These are phyloP conservation scores for Cladophialophora psammophila DNA, from an alignment of 2,329 filamentous ascomycete species.

Conservation along the genomic window DNA sequence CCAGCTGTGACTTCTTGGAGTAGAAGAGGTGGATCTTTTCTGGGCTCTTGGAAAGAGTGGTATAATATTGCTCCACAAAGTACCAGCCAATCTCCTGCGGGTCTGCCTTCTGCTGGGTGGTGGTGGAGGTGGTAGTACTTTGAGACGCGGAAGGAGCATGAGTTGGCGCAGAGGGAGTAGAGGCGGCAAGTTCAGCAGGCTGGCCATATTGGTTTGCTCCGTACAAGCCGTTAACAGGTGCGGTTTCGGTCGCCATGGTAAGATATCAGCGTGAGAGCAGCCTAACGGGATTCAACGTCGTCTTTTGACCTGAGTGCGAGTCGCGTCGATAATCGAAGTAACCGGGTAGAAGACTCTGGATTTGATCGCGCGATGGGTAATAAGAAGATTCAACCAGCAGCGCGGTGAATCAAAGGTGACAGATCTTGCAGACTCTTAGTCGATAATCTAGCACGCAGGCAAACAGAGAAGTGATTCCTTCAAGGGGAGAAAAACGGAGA, in stretches of 20 bases:
- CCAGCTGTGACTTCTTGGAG: constrained; percentile 93
- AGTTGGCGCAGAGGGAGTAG: constrained; percentile 37
- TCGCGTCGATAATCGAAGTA: constrained; percentile 9
- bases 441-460: constrained; percentile 25
- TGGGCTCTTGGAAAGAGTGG: constrained; percentile 89
- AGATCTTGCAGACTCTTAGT: constrained; percentile 15
- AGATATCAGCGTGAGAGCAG: constrained; percentile 14
- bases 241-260: constrained; percentile 39
- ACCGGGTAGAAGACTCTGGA: not conserved
- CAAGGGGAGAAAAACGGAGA: not conserved
- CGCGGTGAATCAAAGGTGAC: constrained; percentile 16
- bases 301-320: not conserved
- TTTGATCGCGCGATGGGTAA: not conserved
- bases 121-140: constrained; percentile 36
- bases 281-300: constrained; percentile 9
- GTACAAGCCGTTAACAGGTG: constrained; percentile 40
- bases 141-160: constrained; percentile 39
- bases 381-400: constrained; percentile 12
- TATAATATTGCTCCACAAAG: constrained; percentile 99
- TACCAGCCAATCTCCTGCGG: constrained; percentile 96
- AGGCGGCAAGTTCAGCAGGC: constrained; percentile 41
- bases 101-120: constrained; percentile 51
- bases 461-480: constrained; percentile 11
- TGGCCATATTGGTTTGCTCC: constrained; percentile 38
- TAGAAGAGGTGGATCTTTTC: constrained; percentile 97